Evolutionary conservation across 768 basidiomycete genomes (phyloP), one percentile per base, ranked within the genome.

Genomic region (Russula lepida): DNA sequence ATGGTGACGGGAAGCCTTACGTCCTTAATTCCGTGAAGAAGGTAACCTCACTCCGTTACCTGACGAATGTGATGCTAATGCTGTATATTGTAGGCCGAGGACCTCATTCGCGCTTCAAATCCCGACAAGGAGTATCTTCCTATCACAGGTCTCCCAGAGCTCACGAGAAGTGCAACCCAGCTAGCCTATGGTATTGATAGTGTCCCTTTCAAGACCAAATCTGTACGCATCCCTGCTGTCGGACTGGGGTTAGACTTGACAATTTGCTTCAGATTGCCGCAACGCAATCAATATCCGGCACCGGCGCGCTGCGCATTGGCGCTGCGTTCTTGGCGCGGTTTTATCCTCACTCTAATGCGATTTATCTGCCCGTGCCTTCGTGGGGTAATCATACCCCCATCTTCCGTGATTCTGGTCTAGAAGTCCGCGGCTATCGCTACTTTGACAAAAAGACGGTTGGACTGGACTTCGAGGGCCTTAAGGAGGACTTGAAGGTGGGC

Each of bases 311-410:
- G 66, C 84, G 97, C 68, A 91, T 98, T 72, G 97, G 94, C 53
- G 93, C 86, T 64, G 87, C 88, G 32, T 98, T 99, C 81, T 75
- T 98, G 35, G 87, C 84, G 25, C 86, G 88, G 43, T 90, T 92
- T 73, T 95, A 93, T 71, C 89, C 89, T 44, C 81, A 92, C 71
- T 76, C 89, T 59, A 91, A 91, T 75, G 81, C 81, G 46, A 90
- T 98, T 69, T 98, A 97, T 76, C 80, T 98, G 52, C 95, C 97
- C 35, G 78, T 79, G 13, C 97, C 97, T 9, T 91, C 95, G 5
- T 99, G 97, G 97, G 95, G 95, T 25, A 97, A 98, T 78, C 97
- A 99, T 71, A 89, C 86, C 52, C 87, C 90, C 54, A 81, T 98
- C 68, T 95, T 95, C 80, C 86, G 86, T 66, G 93, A 98, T 73